A percentile compares a stretch with the other conserved stretches of the same genome.
Evolutionary conservation across 192 early-diverging fungal species (phyloP).

Genomic region (Anaeromyces robustus): DNA sequence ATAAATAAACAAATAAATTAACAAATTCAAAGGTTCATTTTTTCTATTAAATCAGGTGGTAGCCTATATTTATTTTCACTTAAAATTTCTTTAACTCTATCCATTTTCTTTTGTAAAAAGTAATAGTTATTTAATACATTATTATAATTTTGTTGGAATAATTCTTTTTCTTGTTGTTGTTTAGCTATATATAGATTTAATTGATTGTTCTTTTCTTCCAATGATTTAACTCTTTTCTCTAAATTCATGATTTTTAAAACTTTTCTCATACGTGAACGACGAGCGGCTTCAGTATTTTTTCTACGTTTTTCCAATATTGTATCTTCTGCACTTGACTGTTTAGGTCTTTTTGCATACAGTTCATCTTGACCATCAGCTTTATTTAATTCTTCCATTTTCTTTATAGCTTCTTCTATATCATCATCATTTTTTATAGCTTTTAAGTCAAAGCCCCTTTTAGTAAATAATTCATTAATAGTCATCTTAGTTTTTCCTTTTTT

Average conservation of each 20-base stretch:
- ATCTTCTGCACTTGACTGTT: neutral
- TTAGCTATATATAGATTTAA: constrained; percentile 7
- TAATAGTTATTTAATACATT: neutral
- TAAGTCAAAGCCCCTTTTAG: neutral
- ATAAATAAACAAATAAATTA: too few relatives aligned
- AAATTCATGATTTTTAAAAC: constrained; percentile 64
- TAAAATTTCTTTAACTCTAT: neutral
- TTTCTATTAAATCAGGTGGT: neutral
- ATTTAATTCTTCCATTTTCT: neutral
- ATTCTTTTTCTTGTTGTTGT: neutral
- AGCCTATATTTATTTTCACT: neutral
- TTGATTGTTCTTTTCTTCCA: constrained; percentile 60
- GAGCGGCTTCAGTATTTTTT: constrained; percentile 91
- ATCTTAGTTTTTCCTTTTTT: neutral
- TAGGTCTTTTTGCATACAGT: neutral
- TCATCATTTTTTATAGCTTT: neutral
- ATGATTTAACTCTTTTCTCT: constrained; percentile 59
- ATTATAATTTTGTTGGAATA: neutral
- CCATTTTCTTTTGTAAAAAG: neutral
- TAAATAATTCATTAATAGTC: neutral
- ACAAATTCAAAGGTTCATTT: neutral
- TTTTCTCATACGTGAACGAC: constrained; percentile 78
- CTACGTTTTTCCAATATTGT: constrained; percentile 23
- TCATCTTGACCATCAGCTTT: neutral
- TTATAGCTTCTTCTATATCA: neutral